Evolutionary conservation across 306 rosid species (phyloP).

Genomic region (Geum urbanum): DNA sequence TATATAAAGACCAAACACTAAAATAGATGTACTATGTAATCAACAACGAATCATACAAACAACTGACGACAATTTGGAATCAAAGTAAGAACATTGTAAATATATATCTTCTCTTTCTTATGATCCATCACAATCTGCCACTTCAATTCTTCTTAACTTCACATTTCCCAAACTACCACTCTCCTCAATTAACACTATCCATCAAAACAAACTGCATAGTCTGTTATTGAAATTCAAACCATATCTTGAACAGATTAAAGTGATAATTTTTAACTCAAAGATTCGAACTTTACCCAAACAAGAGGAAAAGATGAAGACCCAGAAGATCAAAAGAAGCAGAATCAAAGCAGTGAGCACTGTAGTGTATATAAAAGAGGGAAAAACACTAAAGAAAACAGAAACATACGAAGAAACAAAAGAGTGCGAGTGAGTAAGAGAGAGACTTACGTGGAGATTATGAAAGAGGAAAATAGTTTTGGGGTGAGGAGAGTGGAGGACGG

Average conservation of each 20-base stretch:
- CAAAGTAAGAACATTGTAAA: not conserved
- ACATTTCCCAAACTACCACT: not conserved
- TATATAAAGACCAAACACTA: not conserved
- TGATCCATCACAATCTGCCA: not conserved
- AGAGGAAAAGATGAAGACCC: not conserved
- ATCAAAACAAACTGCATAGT: not conserved
- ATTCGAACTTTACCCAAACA: not conserved
- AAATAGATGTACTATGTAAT: not conserved
- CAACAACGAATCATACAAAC: not conserved
- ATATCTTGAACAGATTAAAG: not conserved
- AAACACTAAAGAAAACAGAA: not conserved
- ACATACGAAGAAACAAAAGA: not conserved
- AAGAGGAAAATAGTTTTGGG: not conserved
- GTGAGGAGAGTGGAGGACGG: not conserved
- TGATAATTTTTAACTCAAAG: not conserved
- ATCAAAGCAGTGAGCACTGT: not conserved
- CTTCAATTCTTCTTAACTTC: not conserved
- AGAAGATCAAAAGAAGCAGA: not conserved
- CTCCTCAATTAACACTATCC: not conserved
- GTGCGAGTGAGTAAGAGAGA: not conserved
- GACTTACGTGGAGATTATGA: constrained; percentile 24
- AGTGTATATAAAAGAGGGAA: not conserved
- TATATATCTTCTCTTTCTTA: not conserved
- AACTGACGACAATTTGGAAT: not conserved
- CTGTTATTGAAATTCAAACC: not conserved